Conservation (phyloP, 257 asterid species). For the Solanum pimpinellifolium region DNA sequence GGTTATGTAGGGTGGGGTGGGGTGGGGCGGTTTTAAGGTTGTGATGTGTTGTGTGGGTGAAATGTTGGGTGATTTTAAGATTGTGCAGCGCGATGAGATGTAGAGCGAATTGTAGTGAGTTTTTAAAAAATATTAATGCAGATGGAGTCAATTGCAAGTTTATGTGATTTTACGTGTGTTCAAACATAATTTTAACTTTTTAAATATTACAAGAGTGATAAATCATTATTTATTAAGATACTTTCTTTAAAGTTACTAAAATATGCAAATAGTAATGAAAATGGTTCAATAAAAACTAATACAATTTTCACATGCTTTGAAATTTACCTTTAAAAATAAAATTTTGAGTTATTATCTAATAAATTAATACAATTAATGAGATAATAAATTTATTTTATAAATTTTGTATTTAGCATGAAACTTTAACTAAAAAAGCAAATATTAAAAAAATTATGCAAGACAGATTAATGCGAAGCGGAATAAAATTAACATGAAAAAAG, state of each 20-base stretch:
- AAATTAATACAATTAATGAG: no score
- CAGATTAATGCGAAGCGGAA: background rate
- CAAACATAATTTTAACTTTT: no score
- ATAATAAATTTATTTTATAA: no score
- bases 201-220: background rate
- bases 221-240: no score
- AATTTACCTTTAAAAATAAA: no score
- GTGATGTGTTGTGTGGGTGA: background rate
- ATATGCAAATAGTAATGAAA: no score
- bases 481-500: no score
- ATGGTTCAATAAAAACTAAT: no score
- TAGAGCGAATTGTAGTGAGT: background rate
- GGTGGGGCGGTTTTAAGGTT: background rate
- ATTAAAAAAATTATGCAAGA: background rate
- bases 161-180: background rate
- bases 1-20: background rate
- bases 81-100: background rate
- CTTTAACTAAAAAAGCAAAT: no score
- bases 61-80: background rate
- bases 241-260: background rate
- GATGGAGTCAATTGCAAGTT: no score
- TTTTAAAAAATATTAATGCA: background rate
- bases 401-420: background rate
- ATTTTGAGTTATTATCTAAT: no score
- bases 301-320: background rate